Conservation (phyloP, 1,284 basidiomycete genomes). For the Gomphus sp. region DNA sequence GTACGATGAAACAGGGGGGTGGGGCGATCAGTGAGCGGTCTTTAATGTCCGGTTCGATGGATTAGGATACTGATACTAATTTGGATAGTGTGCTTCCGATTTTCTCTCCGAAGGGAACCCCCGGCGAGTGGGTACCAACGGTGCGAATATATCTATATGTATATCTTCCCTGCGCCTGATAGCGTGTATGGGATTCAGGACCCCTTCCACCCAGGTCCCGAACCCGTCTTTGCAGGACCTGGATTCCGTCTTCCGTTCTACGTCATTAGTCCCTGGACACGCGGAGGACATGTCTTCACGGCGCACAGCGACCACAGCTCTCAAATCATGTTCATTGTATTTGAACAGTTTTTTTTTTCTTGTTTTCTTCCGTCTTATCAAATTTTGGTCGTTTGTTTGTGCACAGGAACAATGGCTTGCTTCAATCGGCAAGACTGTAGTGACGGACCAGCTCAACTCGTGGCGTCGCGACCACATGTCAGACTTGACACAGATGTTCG, state of each 20-base stretch:
- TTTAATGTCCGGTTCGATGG: no score
- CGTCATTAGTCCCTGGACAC: conserved; percentile 18
- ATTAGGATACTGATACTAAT: no score
- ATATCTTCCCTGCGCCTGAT: no score
- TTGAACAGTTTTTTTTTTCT: no score
- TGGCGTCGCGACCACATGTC: conserved; percentile 19
- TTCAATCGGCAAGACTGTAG: conserved; percentile 16
- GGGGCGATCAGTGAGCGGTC: conserved; percentile 17
- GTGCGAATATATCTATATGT: not conserved
- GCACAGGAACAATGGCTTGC: conserved; percentile 18
- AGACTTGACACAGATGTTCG: conserved; percentile 18
- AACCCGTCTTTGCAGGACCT: conserved; percentile 15
- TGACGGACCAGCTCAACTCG: conserved; percentile 14
- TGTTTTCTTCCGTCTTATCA: no score
- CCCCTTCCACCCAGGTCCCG: conserved; percentile 12
- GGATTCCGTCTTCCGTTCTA: conserved; percentile 21
- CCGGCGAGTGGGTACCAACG: conserved; percentile 17
- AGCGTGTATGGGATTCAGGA: conserved; percentile 1
- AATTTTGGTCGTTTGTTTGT: not conserved
- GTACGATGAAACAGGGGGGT: conserved; percentile 21
- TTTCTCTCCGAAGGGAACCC: conserved; percentile 9
- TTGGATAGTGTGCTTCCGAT: conserved; percentile 7
- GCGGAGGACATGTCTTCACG: conserved; percentile 19
- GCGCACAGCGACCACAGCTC: conserved; percentile 18
- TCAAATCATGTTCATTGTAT: conserved; percentile 17